phyloP scores from a whole-genome alignment of 768 basidiomycete species.

The Agaricus subrufescens region DNA sequence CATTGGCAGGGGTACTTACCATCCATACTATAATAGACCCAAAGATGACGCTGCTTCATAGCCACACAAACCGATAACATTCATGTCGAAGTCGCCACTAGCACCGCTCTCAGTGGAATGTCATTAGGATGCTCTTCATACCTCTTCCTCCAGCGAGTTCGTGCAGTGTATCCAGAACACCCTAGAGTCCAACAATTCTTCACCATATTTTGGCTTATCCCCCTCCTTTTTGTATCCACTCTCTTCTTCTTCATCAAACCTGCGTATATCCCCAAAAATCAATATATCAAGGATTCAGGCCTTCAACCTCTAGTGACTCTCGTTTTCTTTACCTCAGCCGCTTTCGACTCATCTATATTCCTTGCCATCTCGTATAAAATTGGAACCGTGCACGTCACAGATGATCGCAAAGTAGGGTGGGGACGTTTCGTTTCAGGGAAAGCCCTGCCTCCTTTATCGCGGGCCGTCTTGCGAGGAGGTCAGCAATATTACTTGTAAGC shows the following conservation, averaged over 20 bases:
- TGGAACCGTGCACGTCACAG: slow-evolving; percentile 14
- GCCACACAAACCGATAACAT: not conserved
- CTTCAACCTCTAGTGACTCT: too few species aligned
- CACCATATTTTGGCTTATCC: slow-evolving; percentile 20
- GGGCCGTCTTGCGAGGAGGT: too few species aligned
- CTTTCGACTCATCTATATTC: slow-evolving; percentile 28
- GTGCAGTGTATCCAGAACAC: slow-evolving; percentile 22
- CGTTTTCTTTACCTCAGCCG: slow-evolving; percentile 14
- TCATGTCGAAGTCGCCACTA: not conserved
- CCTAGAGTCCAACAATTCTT: slow-evolving; percentile 19
- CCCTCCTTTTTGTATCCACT: slow-evolving; percentile 15
- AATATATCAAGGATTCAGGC: too few species aligned
- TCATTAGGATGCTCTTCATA: slow-evolving; percentile 14
- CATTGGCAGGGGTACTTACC: not conserved
- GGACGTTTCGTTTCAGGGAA: too few species aligned
- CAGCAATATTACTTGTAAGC: too few species aligned
- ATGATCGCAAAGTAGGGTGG: slow-evolving; percentile 2
- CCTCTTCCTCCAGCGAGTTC: slow-evolving; percentile 27
- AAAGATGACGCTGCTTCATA: not conserved
- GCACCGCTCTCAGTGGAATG: not conserved
- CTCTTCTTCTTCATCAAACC: slow-evolving; percentile 19
- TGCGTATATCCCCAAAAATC: slow-evolving; percentile 23
- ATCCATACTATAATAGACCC: not conserved
- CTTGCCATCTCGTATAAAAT: slow-evolving; percentile 26
- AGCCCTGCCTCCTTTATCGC: too few species aligned